These are phyloP conservation scores for Biscutella auriculata DNA, from an alignment of 441 rosid genomes.

Conservation along the genomic window DNA sequence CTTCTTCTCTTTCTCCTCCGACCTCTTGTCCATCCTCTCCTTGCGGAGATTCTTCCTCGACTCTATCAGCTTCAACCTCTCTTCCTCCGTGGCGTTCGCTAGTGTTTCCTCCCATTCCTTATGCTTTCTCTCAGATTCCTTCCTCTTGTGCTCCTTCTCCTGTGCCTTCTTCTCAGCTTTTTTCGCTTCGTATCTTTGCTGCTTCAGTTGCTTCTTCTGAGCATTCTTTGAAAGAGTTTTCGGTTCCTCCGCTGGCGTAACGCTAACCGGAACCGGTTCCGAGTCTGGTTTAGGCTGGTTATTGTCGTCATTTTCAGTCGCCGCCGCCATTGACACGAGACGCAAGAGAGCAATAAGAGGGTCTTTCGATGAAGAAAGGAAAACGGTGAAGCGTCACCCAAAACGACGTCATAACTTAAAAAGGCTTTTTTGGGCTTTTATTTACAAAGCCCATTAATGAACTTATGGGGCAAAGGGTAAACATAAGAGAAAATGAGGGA, in stretches of 20 bases:
- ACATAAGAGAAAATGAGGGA: conserved; percentile 3
- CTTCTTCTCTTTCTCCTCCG: conserved; percentile 55
- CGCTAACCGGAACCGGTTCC: background rate
- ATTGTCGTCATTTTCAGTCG: conserved; percentile 15
- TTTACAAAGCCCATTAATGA: background rate
- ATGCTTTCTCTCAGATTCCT: conserved; percentile 56
- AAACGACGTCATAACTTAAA: too few relatives aligned
- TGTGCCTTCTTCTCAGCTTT: conserved; percentile 81
- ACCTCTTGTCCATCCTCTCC: conserved; percentile 64
- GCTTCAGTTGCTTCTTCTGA: conserved; percentile 72
- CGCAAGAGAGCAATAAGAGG: background rate
- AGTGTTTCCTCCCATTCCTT: conserved; percentile 73
- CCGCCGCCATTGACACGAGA: conserved; percentile 26
- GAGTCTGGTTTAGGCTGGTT: conserved; percentile 8
- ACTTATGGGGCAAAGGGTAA: background rate
- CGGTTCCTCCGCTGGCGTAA: background rate
- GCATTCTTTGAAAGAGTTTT: conserved; percentile 51
- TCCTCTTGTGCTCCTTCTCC: conserved; percentile 53
- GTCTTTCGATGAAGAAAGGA: background rate
- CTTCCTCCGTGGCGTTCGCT: conserved; percentile 46
- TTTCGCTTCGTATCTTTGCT: conserved; percentile 54
- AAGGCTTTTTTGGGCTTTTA: too few relatives aligned
- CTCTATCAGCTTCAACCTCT: conserved; percentile 51
- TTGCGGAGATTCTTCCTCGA: conserved; percentile 46
- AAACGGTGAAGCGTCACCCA: background rate